Evolutionary conservation across 140 eudicot species (phyloP).

Genomic region (Cichorium intybus): DNA sequence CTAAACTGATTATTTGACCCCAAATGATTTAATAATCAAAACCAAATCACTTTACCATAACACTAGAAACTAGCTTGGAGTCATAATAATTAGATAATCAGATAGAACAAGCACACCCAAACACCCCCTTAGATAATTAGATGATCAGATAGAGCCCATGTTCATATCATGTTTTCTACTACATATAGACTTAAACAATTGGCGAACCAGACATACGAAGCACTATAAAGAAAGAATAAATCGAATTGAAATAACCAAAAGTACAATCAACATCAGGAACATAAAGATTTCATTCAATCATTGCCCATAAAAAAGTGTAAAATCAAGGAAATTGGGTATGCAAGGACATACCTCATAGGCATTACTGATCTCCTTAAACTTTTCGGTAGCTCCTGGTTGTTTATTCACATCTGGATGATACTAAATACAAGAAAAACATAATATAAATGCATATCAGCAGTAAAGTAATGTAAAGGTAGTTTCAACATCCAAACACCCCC

Average conservation of each 20-base stretch:
- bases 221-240: no score
- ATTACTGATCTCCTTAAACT: conserved; percentile 95
- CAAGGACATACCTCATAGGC: conserved; percentile 82
- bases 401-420: conserved; percentile 97
- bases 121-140: no score
- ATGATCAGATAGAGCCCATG: no score
- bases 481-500: background rate
- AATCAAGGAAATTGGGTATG: background rate
- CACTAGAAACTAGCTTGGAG: no score
- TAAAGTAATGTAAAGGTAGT: background rate
- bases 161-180: no score
- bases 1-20: background rate
- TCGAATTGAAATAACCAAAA: background rate
- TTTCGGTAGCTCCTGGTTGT: conserved; percentile 97
- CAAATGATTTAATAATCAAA: background rate
- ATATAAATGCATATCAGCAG: conserved; percentile 17
- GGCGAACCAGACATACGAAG: no score
- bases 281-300: background rate
- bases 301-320: background rate
- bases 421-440: conserved; percentile 38
- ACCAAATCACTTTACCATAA: no score
- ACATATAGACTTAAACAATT: no score
- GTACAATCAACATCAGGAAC: background rate
- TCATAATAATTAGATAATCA: no score
- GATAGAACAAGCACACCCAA: no score